Evolutionary conservation across 345 rosid genomes (phyloP).

Genomic region (Eucalyptus cloeziana): DNA sequence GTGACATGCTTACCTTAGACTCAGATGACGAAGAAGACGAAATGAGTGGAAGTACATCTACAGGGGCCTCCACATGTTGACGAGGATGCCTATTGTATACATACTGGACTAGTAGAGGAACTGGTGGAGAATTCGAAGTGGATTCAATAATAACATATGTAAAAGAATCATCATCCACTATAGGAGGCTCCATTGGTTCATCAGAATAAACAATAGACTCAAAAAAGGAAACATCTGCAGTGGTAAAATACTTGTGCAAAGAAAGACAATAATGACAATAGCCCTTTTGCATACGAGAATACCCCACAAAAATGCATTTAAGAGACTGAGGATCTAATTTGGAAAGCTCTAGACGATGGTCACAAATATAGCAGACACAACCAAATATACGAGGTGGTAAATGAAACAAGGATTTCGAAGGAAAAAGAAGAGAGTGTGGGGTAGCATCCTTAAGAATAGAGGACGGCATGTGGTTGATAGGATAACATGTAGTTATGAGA

Average conservation of each 20-base stretch:
- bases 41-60: too few relatives aligned
- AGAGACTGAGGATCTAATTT: not conserved
- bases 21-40: too few relatives aligned
- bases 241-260: not conserved
- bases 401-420: not conserved
- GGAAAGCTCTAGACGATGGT: not conserved
- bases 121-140: too few relatives aligned
- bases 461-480: not conserved
- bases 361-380: rapidly evolving
- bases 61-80: too few relatives aligned
- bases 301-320: not conserved
- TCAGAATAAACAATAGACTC: not conserved
- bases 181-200: too few relatives aligned
- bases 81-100: too few relatives aligned
- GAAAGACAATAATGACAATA: not conserved
- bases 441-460: not conserved
- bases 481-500: not conserved
- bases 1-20: too few relatives aligned
- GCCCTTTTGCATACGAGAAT: not conserved
- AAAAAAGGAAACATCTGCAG: not conserved
- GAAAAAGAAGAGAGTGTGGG: not conserved
- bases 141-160: too few relatives aligned
- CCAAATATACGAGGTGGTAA: not conserved
- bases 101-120: too few relatives aligned
- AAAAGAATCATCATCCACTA: too few relatives aligned